A percentile compares a stretch with the other conserved stretches of the same genome.
Evolutionary conservation across 208 protist species (phyloP).

Genomic region (Strigomonas galati): DNA sequence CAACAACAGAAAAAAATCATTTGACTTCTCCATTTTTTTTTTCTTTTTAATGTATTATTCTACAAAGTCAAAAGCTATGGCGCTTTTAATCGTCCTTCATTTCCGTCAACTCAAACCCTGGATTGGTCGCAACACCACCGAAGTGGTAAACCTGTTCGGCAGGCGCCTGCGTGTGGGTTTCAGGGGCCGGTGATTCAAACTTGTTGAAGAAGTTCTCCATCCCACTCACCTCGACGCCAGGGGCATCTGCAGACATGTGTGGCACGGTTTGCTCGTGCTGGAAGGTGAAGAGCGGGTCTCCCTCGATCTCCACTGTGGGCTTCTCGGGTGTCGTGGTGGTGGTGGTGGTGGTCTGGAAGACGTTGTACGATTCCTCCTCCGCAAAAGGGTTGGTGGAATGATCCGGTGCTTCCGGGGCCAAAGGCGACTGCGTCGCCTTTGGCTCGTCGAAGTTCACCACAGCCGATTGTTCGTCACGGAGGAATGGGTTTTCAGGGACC

Average conservation of each 20-base stretch:
- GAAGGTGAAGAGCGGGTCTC: neutral
- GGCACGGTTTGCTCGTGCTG: neutral
- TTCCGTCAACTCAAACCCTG: neutral
- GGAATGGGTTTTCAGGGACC: neutral
- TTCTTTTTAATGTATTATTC: too few species aligned
- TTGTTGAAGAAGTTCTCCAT: neutral
- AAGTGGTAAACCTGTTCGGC: neutral
- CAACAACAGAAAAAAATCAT: neutral
- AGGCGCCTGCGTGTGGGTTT: neutral
- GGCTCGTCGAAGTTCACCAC: neutral
- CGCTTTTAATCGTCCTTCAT: too few species aligned
- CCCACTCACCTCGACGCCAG: neutral
- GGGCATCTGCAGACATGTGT: neutral
- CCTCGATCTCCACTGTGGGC: neutral
- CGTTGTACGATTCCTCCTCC: neutral
- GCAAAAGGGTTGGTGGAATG: neutral
- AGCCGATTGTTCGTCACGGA: neutral
- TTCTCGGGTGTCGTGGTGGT: too few species aligned
- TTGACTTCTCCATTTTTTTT: too few species aligned
- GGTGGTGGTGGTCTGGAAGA: neutral
- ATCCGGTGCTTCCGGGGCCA: neutral
- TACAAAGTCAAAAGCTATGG: too few species aligned
- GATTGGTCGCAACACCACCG: neutral
- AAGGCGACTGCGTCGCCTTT: neutral
- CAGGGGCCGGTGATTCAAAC: neutral